phyloP scores from a whole-genome alignment of 495 filamentous ascomycete genomes.

The Aspergillus carlsbadensis region DNA sequence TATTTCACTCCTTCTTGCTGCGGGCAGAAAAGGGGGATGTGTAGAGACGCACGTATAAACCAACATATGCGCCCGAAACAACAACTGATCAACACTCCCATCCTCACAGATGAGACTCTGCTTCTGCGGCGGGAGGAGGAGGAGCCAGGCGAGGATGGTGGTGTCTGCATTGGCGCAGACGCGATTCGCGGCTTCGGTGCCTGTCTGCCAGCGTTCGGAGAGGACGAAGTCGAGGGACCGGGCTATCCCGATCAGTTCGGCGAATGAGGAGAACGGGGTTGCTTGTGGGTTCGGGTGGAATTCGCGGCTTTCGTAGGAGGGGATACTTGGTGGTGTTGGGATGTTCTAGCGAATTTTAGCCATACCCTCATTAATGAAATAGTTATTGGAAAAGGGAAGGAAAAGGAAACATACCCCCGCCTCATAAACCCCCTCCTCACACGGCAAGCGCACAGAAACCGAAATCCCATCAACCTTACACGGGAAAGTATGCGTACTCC shows the following conservation, averaged over 20 bases:
- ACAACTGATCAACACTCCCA: slow-evolving; percentile 20
- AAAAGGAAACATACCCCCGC: slow-evolving; percentile 51
- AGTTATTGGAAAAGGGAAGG: not conserved
- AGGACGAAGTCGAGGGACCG: slow-evolving; percentile 15
- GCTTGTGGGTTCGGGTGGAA: slow-evolving; percentile 9
- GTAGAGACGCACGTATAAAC: slow-evolving; percentile 20
- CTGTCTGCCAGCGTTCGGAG: not conserved
- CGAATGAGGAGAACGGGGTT: slow-evolving; percentile 22
- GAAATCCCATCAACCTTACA: slow-evolving; percentile 57
- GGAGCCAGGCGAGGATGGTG: slow-evolving; percentile 13
- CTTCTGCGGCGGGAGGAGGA: slow-evolving; percentile 13
- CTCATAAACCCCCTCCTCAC: slow-evolving; percentile 68
- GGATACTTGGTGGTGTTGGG: slow-evolving; percentile 6
- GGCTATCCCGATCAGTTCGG: slow-evolving; percentile 19
- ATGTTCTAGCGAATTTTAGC: too few species aligned
- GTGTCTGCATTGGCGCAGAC: slow-evolving; percentile 14
- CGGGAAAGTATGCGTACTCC: slow-evolving; percentile 27
- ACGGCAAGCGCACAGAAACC: slow-evolving; percentile 64
- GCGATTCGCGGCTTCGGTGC: not conserved
- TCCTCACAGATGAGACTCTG: slow-evolving; percentile 7
- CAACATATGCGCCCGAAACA: slow-evolving; percentile 20
- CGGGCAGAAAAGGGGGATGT: too few species aligned
- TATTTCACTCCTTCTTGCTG: too few species aligned
- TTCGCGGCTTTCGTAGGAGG: slow-evolving; percentile 20
- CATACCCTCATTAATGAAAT: too few species aligned